Evolutionary conservation across 768 basidiomycete genomes (phyloP), one percentile per base, ranked within the genome.

Genomic region (Amanita jacksonii): DNA sequence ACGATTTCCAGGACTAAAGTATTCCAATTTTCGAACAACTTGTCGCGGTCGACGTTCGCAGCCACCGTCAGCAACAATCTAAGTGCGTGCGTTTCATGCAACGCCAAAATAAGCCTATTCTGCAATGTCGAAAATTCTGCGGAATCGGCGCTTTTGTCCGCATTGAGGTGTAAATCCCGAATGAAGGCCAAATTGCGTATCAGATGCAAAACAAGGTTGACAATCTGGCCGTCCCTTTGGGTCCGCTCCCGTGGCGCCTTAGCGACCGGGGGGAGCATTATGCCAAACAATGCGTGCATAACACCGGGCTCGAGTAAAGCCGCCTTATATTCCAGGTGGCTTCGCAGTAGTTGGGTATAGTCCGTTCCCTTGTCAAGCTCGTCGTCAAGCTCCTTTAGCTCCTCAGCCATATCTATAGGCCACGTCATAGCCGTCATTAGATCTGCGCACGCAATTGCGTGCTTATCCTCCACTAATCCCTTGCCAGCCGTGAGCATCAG

Each of bases 351-450:
- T 48, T 83, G 80, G 0, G 90, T 90, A 62, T 92, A 98, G 59
- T 99, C 96, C 12, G 88, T 78, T 13, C 81, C 78, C 48, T 74
- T 77, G 61, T 87, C 86, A 15, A 77, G 52, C 30, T 83, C 86
- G 34, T 91, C 86, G 57, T 85, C 82, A 43, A 97, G 77, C 56
- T 98, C 96, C 54, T 85, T 86, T 50, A 99, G 69, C 62, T 98
- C 96, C 54, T 89, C 86, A 0, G 90, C 86, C 50, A 98, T 69
- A 61, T 98, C 89, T 43, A 99, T 94, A 0, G 96, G 96, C 96
- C 96, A 99, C 1, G 94, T 98, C 87, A 99, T 88, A 0, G 93
- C 92, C 0, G 90, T 87, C 58, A 98, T 81, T 18, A 99, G 68
- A 58, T 98, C 96, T 6, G 80, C 82, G 50, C 82, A 85, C 0